Conservation (phyloP, 176 grass and related monocot genomes). For the Themeda triandra region DNA sequence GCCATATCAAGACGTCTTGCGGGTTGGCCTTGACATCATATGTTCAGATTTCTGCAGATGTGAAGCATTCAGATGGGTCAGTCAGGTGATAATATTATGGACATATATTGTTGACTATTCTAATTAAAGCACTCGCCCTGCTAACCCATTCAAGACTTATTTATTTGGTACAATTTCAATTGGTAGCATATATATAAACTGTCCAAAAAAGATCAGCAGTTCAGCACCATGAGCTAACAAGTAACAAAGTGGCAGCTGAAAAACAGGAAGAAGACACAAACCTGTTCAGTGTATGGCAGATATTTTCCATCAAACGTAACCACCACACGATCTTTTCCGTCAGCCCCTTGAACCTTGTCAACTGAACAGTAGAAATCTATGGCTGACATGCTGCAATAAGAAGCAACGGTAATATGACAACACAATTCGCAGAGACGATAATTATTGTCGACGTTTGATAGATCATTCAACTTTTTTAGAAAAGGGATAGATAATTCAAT, state of each 20-base stretch:
- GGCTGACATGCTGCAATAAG: conserved; percentile 71
- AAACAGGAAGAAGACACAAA: conserved; percentile 25
- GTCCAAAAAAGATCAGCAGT: neutral
- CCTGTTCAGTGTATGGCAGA: conserved; percentile 93
- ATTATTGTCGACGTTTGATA: neutral
- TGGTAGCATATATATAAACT: neutral
- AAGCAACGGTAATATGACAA: neutral
- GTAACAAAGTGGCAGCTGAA: neutral
- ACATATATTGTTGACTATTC: neutral
- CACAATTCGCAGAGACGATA: neutral
- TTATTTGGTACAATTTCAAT: neutral
- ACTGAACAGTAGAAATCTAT: conserved; percentile 97
- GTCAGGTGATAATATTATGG: neutral
- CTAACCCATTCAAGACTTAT: neutral
- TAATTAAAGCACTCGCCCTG: neutral
- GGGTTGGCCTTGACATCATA: conserved; percentile 50
- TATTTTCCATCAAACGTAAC: conserved; percentile 94
- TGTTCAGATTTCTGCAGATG: conserved; percentile 65
- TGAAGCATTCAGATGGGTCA: conserved; percentile 8
- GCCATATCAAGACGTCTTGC: conserved; percentile 34
- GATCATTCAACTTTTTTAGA: neutral
- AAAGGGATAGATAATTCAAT: neutral
- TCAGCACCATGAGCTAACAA: neutral
- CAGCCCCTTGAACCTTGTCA: conserved; percentile 79
- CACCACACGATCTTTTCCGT: conserved; percentile 83